Percentiles rank a stretch among this genome's conserved stretches.
Conservation (phyloP, 2,329 filamentous ascomycete genomes). For the Fusarium sp. region DNA sequence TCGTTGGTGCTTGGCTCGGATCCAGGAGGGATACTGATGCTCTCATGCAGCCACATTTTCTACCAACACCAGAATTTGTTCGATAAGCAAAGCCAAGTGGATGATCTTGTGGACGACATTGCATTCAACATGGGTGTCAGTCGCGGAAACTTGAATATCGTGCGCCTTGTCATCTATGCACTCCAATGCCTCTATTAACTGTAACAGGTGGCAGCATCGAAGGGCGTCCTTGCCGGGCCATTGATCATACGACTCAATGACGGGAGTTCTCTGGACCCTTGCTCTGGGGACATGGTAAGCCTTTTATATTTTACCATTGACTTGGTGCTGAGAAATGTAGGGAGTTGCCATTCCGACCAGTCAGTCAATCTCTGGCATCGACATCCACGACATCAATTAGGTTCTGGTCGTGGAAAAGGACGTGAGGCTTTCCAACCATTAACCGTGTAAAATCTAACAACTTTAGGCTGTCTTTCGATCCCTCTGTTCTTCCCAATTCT, state of each 20-base stretch:
- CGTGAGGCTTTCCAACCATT: constrained; percentile 55
- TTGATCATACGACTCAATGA: constrained; percentile 62
- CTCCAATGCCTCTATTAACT: constrained; percentile 19
- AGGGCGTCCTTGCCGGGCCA: constrained; percentile 76
- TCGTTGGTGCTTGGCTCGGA: constrained; percentile 20
- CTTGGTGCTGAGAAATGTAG: constrained; percentile 54
- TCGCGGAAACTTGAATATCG: constrained; percentile 77
- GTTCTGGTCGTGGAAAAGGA: constrained; percentile 85
- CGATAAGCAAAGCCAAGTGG: constrained; percentile 74
- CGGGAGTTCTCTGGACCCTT: constrained; percentile 55
- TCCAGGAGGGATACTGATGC: constrained; percentile 3
- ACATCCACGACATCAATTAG: constrained; percentile 69
- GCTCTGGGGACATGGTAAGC: constrained; percentile 49
- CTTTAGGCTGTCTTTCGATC: constrained; percentile 80
- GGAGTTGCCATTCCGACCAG: constrained; percentile 72
- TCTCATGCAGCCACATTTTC: constrained; percentile 75
- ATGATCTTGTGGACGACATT: constrained; percentile 80
- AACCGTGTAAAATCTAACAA: constrained; percentile 32
- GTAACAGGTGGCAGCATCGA: constrained; percentile 76
- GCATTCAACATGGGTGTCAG: constrained; percentile 76
- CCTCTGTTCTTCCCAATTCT: constrained; percentile 69
- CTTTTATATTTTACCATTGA: background rate
- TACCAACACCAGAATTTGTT: constrained; percentile 83
- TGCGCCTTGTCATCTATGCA: constrained; percentile 54
- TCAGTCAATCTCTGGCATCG: constrained; percentile 62